Percentiles rank a stretch among this genome's conserved stretches.
These are phyloP conservation scores for Phytophthora crassamura DNA, from an alignment of 352 stramenopile genomes.

Conservation along the genomic window DNA sequence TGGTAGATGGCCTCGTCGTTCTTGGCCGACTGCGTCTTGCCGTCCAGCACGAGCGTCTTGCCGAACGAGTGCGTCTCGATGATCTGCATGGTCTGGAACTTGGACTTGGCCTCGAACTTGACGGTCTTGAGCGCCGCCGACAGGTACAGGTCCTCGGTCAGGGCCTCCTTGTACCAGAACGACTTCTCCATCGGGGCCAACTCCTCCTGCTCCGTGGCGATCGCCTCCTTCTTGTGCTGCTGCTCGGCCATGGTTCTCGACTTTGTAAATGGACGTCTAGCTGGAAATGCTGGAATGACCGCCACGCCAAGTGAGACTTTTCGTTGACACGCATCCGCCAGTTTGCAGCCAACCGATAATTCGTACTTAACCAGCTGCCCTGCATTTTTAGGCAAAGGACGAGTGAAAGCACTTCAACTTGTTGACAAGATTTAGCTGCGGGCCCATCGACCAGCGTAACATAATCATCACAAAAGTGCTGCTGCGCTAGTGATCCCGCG, in stretches of 20 bases:
- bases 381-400: too few species aligned
- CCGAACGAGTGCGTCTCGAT: constrained; percentile 94
- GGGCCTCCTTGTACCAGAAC: constrained; percentile 89
- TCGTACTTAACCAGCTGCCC: too few species aligned
- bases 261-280: constrained; percentile 6
- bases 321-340: constrained; percentile 16
- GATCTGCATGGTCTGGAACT: constrained; percentile 95
- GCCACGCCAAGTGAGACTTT: background rate
- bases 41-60: constrained; percentile 95
- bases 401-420: too few species aligned
- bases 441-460: too few species aligned
- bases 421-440: too few species aligned
- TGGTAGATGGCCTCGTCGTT: constrained; percentile 96
- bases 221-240: constrained; percentile 51
- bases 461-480: too few species aligned
- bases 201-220: constrained; percentile 41
- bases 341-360: constrained; percentile 23
- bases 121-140: constrained; percentile 91
- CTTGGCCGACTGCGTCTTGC: constrained; percentile 94
- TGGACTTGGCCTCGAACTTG: constrained; percentile 85
- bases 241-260: constrained; percentile 32
- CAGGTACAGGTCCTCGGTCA: constrained; percentile 91
- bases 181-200: constrained; percentile 67
- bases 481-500: too few species aligned
- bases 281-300: constrained; percentile 15